Evolutionary conservation across 1,284 basidiomycete species (phyloP), one percentile per base, ranked within the genome.

Genomic region (Cerrena zonata): DNA sequence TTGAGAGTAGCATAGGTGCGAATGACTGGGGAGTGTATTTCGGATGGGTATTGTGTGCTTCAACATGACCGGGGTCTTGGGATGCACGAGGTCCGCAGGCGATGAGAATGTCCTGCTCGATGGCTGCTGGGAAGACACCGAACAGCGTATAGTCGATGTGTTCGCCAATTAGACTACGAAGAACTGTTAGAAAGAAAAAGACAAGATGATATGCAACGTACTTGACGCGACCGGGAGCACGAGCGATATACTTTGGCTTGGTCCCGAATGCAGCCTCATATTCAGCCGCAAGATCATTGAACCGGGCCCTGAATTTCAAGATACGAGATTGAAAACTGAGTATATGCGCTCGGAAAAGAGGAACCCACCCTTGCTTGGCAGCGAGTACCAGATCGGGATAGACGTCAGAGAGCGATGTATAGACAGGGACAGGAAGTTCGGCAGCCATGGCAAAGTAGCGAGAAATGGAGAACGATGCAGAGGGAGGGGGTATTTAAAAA

Each of bases 141-240:
- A 89, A 89, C 26, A 88, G 71, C 2, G 80, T 78, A 63, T 94
- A 94, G 69, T 94, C 91, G 64, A 94, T 89, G 65, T 94, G 91
- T 68, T 93, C 91, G 41, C 89, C 88, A 79, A 74, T 59, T 45
- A 70, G 50, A 45, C 59, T 61, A 25, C 24, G 48, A 11, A 30
- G 48, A 37, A 36, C 27, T 23, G 2, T 26, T 13, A 43, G 49
- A 50, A 40, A 37, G 39, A 46, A 52, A 45, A 27, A 18, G 23
- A 22, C 39, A 42, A 53, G 21, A 52, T 69, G 69, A 69, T 55
- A 74, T 72, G 43, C 72, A 61, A 49, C 61, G 21, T 48, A 86
- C 85, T 92, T 91, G 50, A 94, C 86, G 55, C 91, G 77, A 13
- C 91, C 91, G 0, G 91, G 91, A 3, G 91, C 91, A 58, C 91